Base-by-base conservation (phyloP, 2,329 filamentous ascomycete genomes). In the Calonectria montana region DNA sequence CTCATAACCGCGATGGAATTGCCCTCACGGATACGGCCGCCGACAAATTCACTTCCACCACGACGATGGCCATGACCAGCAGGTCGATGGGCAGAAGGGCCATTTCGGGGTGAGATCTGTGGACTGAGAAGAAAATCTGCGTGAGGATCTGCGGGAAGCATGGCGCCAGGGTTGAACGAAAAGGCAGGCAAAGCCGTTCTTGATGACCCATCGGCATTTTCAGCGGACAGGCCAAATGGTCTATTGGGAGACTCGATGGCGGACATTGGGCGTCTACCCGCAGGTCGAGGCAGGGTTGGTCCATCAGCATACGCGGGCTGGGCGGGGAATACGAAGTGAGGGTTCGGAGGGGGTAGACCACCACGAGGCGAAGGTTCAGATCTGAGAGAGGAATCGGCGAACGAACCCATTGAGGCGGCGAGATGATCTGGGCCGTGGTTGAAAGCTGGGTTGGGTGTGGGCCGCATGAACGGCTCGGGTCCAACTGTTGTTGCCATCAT, bases 31-130 rank as follows among this genome's bases (percentile, higher is more conserved):
- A 89, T 84, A 77, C 93, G 93, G 9, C 93, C 94, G 43, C 94
- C 94, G 57, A 97, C 94, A 79, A 97, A 95, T 81, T 98, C 95
- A 81, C 95, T 98, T 31, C 92, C 93, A 66, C 94, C 94, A 78
- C 96, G 90, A 78, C 92, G 89, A 82, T 98, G 96, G 35, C 93
- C 92, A 80, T 95, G 94, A 25, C 92, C 91, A 37, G 85, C 84
- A 27, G 89, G 85, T 72, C 90, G 87, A 23, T 88, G 86, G 21
- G 91, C 88, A 8, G 90, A 88, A n/a, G 91, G 89, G 21, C 85
- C 82, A 1, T 85, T 81, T 43, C 84, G 83, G 2, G 86, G 84
- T 4, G 89, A 89, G 18, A 88, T 82, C 0, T 90, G 88, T 16
- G 91, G 90, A 64, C 87, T 89, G 25, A 90, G 80, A n/a, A 88